Base-by-base conservation (phyloP, 169 alveolate genomes). In the Eimeria maxima region DNA sequence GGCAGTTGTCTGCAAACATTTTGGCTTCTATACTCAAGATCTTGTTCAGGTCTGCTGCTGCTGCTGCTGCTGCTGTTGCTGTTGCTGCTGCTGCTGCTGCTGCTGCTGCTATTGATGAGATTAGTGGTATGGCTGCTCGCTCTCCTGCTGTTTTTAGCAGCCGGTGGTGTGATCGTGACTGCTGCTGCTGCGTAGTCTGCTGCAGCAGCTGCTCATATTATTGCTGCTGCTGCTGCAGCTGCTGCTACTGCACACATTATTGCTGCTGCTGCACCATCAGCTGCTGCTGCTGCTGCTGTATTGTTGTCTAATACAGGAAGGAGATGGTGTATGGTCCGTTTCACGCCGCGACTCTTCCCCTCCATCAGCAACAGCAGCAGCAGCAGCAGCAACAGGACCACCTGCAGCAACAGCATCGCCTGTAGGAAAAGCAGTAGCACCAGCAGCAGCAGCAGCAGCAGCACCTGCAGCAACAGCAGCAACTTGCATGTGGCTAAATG, bases 401-500 rank as follows among this genome's bases (percentile, higher is more conserved):
- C n/a, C n/a, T n/a, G n/a, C n/a, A n/a, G n/a, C n/a, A n/a, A n/a
- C n/a, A n/a, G n/a, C n/a, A n/a, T n/a, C n/a, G n/a, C n/a, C n/a
- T n/a, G n/a, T n/a, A n/a, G n/a, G n/a, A n/a, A n/a, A n/a, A n/a
- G n/a, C n/a, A n/a, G n/a, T n/a, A n/a, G n/a, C n/a, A n/a, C n/a
- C 45, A 53, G 29, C 53, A 4, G 91, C 47, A 53, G 1, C 53
- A 8, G 53, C 55, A 4, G 91, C 45, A 83, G 55, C n/a, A 50
- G 74, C 24, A 53, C 76, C 13, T 27, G 73, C 73, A 24, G 91
- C 60, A 29, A 42, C 50, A 83, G 73, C 16, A 55, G 91, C 38
- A n/a, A 83, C 73, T 8, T 83, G 91, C 91, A 18, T 47, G 42
- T 83, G 91, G 91, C n/a, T 83, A 67, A 83, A 83, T 27, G 91